Evolutionary conservation across 495 filamentous ascomycete genomes (phyloP), one percentile per base, ranked within the genome.

Genomic region (Talaromyces adpressus): DNA sequence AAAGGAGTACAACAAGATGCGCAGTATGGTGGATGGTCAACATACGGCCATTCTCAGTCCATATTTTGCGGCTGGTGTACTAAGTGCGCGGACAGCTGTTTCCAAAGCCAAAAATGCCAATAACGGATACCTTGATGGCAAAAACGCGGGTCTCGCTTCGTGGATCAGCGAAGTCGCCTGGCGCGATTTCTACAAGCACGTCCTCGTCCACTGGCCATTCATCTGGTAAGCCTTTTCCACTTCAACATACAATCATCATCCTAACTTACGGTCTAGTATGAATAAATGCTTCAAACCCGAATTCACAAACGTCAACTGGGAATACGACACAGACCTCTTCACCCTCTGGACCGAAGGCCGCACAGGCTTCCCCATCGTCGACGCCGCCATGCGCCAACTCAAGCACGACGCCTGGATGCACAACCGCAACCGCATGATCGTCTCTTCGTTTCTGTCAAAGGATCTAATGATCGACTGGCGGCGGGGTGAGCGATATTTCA

Each of bases 171-270:
- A 96, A 71, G 81, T 97, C 0, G 92, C 91, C 1, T 95, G 92
- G 93, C 80, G 92, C 8, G 92, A 97, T 68, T 97, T 97, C 70
- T 97, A 97, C 74, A 90, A 89, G 64, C 91, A 96, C 71, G 89
- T 96, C 4, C 77, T 96, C 14, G 88, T 84, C 3, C 79, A 93
- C 62, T 96, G 90, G 90, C 93, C 93, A 4, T 94, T 91, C 65
- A 84, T 95, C 36, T 93, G 91, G 89, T 91, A 72, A 7, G 60
- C 7, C 54, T 6, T 20, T 22, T 7, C 6, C 32, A 11, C 29
- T 39, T 29, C 0, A 1, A 29, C 11, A 2, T 12, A 34, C 29
- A 12, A 0, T 20, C 4, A 49, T 20, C n/a, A 25, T 29, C n/a
- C 23, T 32, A 27, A 39, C 61, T 64, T 62, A 69, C 3, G 0